These are phyloP conservation scores for Hericium rajendrae DNA, from an alignment of 768 basidiomycete species.

Conservation along the genomic window DNA sequence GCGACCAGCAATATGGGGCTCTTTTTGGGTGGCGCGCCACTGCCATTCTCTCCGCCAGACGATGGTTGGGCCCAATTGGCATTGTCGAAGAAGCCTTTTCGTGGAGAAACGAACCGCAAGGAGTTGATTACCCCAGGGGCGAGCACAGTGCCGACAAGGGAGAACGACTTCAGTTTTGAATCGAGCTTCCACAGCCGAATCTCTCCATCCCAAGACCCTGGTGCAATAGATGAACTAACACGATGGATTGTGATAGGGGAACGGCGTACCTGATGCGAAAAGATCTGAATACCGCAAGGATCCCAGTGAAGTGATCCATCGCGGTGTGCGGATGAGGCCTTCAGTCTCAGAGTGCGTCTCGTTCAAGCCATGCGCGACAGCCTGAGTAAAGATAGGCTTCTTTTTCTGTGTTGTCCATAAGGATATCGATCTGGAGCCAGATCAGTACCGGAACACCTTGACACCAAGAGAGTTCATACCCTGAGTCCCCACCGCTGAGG, in stretches of 20 bases:
- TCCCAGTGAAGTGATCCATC: constrained; percentile 87
- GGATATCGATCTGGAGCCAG: constrained; percentile 61
- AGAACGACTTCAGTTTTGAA: constrained; percentile 66
- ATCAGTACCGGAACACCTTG: neutral
- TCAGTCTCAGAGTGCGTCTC: constrained; percentile 64
- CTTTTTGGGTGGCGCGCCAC: constrained; percentile 7
- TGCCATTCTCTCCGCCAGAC: constrained; percentile 11
- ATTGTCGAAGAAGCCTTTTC: constrained; percentile 29
- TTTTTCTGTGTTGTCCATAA: constrained; percentile 91
- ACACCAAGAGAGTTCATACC: constrained; percentile 42
- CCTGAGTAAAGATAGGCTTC: constrained; percentile 84
- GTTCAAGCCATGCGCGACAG: constrained; percentile 81
- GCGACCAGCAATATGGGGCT: constrained; percentile 53
- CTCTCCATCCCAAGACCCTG: constrained; percentile 90
- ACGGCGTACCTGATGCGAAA: constrained; percentile 70
- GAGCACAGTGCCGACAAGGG: constrained; percentile 50
- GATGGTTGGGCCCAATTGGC: constrained; percentile 30
- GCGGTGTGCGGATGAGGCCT: constrained; percentile 63
- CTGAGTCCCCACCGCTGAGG: constrained; percentile 91
- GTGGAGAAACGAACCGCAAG: constrained; percentile 63
- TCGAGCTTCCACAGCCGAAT: constrained; percentile 91
- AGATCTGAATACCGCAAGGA: constrained; percentile 82
- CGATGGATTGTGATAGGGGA: neutral
- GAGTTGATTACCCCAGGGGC: constrained; percentile 84
- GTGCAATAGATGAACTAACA: neutral